These are phyloP conservation scores for Chaetomium globosum DNA, from an alignment of 2,329 filamentous ascomycete genomes.

Conservation along the genomic window DNA sequence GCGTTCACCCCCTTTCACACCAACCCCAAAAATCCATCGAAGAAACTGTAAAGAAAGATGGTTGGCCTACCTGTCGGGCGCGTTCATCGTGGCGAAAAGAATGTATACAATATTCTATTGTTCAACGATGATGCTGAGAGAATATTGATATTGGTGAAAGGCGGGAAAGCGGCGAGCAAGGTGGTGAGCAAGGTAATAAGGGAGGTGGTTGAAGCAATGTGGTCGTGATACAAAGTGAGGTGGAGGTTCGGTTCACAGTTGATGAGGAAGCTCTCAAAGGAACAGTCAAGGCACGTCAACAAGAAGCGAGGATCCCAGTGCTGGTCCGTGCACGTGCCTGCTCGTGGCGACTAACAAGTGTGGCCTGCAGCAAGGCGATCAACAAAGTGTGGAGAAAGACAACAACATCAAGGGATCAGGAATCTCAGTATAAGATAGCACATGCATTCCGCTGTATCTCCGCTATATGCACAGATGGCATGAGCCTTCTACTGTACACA, in stretches of 20 bases:
- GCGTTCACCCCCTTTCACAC: neutral
- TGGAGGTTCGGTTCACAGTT: neutral
- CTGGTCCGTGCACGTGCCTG: neutral
- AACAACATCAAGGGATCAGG: neutral
- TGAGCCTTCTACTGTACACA: neutral
- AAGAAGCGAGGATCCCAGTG: neutral
- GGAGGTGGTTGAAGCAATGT: neutral
- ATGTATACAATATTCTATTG: neutral
- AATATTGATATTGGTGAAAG: neutral
- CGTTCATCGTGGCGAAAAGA: conserved; percentile 33
- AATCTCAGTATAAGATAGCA: neutral
- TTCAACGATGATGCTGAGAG: neutral
- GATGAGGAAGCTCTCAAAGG: neutral
- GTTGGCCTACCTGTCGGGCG: conserved; percentile 36
- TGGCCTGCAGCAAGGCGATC: neutral
- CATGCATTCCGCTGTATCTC: neutral
- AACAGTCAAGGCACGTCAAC: neutral
- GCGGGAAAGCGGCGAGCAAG: neutral
- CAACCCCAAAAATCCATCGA: neutral
- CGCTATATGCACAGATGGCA: conserved; percentile 2
- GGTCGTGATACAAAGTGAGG: neutral
- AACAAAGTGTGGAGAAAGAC: neutral
- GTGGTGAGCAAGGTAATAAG: neutral
- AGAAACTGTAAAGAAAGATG: conserved; percentile 6
- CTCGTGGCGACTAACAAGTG: neutral